Evolutionary conservation across 257 asterid species (phyloP), one percentile per base, ranked within the genome.

Genomic region (Gentiana straminea): DNA sequence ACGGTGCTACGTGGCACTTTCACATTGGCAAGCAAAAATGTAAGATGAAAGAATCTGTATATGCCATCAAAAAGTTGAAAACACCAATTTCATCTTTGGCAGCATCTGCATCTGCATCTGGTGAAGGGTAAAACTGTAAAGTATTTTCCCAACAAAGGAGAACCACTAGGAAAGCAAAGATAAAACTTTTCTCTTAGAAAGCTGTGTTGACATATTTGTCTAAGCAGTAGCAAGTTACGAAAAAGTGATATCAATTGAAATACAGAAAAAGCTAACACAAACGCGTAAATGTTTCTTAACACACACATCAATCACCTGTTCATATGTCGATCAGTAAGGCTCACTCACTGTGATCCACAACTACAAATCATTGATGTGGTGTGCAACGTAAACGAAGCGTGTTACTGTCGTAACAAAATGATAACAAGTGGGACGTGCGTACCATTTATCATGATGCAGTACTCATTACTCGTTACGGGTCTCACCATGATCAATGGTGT

Each of bases 1-100:
- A 67, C 74, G 74, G 74, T 34, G 47, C 8, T 44, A 59, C 52
- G 71, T 59, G 70, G 65, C 63, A 49, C 6, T 11, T 33, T 53
- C 44, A 2, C 49, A 63, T 63, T 72, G 54, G 13, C 48, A 2
- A 13, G 8, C 37, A 64, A 51, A 61, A 44, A 37, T 47, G 34
- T 1, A 24, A 24, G 24, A 33, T 1, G 52, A 49, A 54, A 7
- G 63, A 60, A 54, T 54, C 62, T 49, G 32, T 7, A 41, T 10
- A 41, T 10, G 37, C 58, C 66, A 37, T 41, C 24, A 24, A 24
- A 24, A 24, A 24, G 24, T 41, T 41, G 33, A 35, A 39, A 67
- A 9, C 46, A 39, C 52, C 33, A 24, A 37, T 32, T n/a, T 11
- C 6, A 33, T 33, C 58, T 36, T 33, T 15, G 62, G 47, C 52